Evolutionary conservation across 768 basidiomycete species (phyloP).

Genomic region (Clathrus columnatus): DNA sequence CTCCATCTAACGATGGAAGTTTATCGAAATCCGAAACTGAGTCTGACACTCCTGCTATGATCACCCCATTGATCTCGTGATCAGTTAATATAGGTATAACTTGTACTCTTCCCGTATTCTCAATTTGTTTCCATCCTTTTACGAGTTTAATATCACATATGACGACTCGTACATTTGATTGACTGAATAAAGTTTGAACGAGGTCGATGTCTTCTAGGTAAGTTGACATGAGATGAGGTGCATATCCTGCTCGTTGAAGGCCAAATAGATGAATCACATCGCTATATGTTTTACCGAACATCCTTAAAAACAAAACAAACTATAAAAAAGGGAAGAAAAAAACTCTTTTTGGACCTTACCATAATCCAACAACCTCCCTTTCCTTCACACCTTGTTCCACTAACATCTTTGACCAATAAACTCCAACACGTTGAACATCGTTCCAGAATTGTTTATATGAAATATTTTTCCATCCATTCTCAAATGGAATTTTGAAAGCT

Average conservation of each 20-base stretch:
- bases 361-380: background rate
- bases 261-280: background rate
- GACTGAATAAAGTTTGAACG: background rate
- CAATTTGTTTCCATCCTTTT: background rate
- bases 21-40: no score
- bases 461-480: background rate
- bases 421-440: background rate
- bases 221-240: background rate
- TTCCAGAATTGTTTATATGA: background rate
- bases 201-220: background rate
- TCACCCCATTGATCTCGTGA: no score
- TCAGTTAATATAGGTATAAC: background rate
- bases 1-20: background rate
- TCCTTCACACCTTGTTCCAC: background rate
- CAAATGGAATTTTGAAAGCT: background rate
- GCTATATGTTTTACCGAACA: background rate
- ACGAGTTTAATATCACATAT: background rate
- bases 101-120: background rate
- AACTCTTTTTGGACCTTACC: background rate
- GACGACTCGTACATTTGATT: background rate
- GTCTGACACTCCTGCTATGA: no score
- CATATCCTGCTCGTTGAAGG: background rate
- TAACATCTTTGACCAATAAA: background rate
- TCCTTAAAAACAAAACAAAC: background rate
- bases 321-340: background rate